phyloP scores from a whole-genome alignment of 192 early-diverging fungal genomes.

The Coemansia sp. region DNA sequence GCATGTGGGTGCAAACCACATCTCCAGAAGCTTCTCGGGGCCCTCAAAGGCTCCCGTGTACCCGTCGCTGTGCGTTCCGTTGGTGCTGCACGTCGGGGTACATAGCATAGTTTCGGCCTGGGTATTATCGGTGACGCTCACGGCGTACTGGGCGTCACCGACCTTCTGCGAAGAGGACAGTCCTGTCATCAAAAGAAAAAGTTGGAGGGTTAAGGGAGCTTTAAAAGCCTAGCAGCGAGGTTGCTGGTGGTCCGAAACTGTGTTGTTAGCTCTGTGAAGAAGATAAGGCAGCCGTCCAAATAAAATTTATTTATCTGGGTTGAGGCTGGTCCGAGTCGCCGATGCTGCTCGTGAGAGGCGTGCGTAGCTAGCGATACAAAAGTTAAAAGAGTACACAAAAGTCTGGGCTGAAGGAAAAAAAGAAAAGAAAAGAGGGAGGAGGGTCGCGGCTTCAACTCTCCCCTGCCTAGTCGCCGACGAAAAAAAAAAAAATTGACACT shows the following conservation, averaged over 20 bases:
- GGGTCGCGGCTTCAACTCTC: neutral
- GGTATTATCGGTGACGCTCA: constrained; percentile 54
- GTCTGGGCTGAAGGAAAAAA: neutral
- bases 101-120: constrained; percentile 42
- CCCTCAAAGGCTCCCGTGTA: constrained; percentile 84
- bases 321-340: constrained; percentile 2
- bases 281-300: neutral
- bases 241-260: neutral
- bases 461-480: neutral
- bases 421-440: neutral
- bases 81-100: constrained; percentile 47
- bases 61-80: constrained; percentile 51
- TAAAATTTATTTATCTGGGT: neutral
- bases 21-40: constrained; percentile 96
- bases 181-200: constrained; percentile 14
- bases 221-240: neutral
- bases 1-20: constrained; percentile 76
- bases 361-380: neutral
- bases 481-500: neutral
- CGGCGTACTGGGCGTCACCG: constrained; percentile 52
- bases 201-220: neutral
- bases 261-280: neutral
- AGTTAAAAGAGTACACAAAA: neutral
- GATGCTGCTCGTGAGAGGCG: neutral
- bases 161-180: constrained; percentile 42